Evolutionary conservation across 805 yeast species (phyloP).

Genomic region (Sungouiella blattae): DNA sequence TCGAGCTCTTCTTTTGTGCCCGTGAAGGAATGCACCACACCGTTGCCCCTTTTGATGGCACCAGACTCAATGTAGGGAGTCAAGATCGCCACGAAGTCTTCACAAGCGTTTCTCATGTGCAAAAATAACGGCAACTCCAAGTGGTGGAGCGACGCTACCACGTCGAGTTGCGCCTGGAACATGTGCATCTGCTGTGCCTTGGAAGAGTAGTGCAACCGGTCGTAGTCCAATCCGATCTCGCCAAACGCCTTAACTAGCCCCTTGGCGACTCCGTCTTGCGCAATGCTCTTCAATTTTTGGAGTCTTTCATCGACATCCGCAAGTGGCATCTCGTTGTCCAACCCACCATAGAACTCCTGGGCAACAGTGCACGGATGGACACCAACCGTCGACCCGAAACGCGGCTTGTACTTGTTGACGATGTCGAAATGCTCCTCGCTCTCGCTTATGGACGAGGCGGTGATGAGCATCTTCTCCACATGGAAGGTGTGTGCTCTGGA

Average conservation of each 20-base stretch:
- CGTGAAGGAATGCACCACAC: constrained; percentile 96
- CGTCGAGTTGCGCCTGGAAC: constrained; percentile 71
- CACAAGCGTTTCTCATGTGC: constrained; percentile 84
- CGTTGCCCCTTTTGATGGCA: constrained; percentile 42
- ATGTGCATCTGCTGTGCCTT: constrained; percentile 61
- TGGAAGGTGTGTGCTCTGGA: constrained; percentile 61
- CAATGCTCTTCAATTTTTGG: constrained; percentile 45
- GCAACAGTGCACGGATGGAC: constrained; percentile 91
- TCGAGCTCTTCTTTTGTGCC: constrained; percentile 68
- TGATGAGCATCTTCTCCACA: constrained; percentile 70
- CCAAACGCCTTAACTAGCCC: constrained; percentile 81
- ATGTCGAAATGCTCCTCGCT: constrained; percentile 59
- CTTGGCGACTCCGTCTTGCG: constrained; percentile 40
- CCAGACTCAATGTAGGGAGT: constrained; percentile 56
- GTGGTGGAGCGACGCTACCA: constrained; percentile 41
- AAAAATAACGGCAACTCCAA: constrained; percentile 73
- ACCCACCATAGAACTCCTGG: constrained; percentile 31
- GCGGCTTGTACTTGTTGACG: constrained; percentile 36
- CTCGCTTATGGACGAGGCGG: constrained; percentile 77
- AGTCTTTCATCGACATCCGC: constrained; percentile 42
- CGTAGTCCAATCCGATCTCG: constrained; percentile 94
- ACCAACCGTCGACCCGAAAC: constrained; percentile 71
- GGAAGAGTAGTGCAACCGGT: constrained; percentile 74
- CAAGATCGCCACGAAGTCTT: constrained; percentile 68
- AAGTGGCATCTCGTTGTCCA: constrained; percentile 34